Base-by-base conservation (phyloP, 2,329 filamentous ascomycete genomes). In the Sclerotinia nivalis region DNA sequence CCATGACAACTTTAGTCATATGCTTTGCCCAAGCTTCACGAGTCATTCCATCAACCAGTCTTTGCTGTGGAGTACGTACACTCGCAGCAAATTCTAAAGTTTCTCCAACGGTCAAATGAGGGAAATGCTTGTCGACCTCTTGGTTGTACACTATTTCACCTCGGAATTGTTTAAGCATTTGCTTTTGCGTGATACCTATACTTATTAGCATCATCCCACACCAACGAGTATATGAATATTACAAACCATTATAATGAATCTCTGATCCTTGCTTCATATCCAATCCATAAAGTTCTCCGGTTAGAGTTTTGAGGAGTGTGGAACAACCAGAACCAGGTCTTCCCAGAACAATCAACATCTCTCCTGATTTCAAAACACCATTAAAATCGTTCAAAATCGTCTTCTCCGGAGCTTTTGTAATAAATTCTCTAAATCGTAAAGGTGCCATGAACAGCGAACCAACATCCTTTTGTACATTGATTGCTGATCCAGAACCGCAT, bases 91-190 rank as follows among this genome's bases (percentile, higher is more conserved):
- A 94, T 69, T 88, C 85, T 0, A 95, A 83, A 0, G 92, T 95
- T 72, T 93, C 85, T 2, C 89, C 88, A 22, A 94, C 91, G 0
- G 89, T 92, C 20, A 96, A 82, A 34, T 91, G 89, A 0, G 91
- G 89, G 73, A 93, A 94, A 77, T 94, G 91, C 62, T 89, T 85
- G 76, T 93, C 91, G 49, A 86, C 84, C 80, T 95, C 92, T 50
- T 92, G 89, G 73, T 93, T 93, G 78, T 95, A 94, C 22, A 92
- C 82, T 1, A 89, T 83, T 79, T 88, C 89, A 25, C 88, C 88
- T 69, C 86, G 85, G 75, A 89, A 91, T 74, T 89, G 83, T 73
- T 84, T 84, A 54, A 82, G 80, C 83, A 89, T 89, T 71, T 83
- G 79, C 68, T 81, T 72, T 20, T 78, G 77, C 64, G 86, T 79